Conservation (phyloP, 805 yeast genomes). For the Candida xiaguanensis region DNA sequence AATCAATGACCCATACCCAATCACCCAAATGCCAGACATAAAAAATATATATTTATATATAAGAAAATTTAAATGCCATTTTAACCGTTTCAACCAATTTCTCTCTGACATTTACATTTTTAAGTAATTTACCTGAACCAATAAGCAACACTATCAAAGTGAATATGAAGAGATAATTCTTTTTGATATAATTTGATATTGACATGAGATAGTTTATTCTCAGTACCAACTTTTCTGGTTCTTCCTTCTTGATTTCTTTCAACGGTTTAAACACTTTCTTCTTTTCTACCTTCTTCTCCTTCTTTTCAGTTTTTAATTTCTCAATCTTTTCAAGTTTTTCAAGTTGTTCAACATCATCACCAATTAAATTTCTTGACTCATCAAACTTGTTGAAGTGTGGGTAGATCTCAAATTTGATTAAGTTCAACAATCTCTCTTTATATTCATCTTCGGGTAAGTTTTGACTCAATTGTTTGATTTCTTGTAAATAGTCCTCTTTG, state of each 20-base stretch:
- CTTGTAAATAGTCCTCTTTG: slow-evolving; percentile 8
- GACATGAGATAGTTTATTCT: slow-evolving; percentile 16
- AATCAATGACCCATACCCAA: slow-evolving; percentile 86
- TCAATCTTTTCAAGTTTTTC: slow-evolving; percentile 13
- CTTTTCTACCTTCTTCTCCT: slow-evolving; percentile 8
- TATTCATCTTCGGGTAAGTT: slow-evolving; percentile 13
- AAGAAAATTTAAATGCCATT: slow-evolving; percentile 44
- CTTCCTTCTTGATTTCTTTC: slow-evolving; percentile 17
- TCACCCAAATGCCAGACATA: slow-evolving; percentile 61
- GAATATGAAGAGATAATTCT: slow-evolving; percentile 27
- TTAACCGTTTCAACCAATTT: slow-evolving; percentile 31
- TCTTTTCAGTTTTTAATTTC: slow-evolving; percentile 4
- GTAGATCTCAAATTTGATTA: slow-evolving; percentile 33
- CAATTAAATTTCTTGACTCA: slow-evolving; percentile 25
- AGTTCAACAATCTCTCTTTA: slow-evolving; percentile 24
- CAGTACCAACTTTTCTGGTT: slow-evolving; percentile 11
- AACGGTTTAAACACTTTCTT: slow-evolving; percentile 9
- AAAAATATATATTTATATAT: slow-evolving; percentile 17
- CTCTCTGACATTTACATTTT: slow-evolving; percentile 25
- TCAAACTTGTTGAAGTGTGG: slow-evolving; percentile 25
- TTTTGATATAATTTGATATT: slow-evolving; percentile 19
- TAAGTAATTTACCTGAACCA: slow-evolving; percentile 11
- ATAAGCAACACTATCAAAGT: slow-evolving; percentile 19
- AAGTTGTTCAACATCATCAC: slow-evolving; percentile 10
- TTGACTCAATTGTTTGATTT: slow-evolving; percentile 9